phyloP scores from a whole-genome alignment of 345 rosid species.

The Rubroshorea leprosula region DNA sequence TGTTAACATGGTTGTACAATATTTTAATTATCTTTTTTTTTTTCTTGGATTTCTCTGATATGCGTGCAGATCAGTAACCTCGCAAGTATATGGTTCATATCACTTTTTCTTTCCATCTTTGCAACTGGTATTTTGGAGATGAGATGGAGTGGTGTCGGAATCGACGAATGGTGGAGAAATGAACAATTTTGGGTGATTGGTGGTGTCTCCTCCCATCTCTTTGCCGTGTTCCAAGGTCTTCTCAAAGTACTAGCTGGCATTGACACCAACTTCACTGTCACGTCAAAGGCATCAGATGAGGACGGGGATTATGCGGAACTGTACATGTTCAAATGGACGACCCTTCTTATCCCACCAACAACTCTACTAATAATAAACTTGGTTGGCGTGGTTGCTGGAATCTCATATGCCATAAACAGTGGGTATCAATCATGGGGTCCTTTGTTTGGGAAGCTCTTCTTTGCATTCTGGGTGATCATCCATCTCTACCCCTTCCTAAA shows the following conservation, averaged over 20 bases:
- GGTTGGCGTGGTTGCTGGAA: slow-evolving; percentile 87
- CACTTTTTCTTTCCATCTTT: slow-evolving; percentile 89
- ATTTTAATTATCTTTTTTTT: no score
- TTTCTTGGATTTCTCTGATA: slow-evolving; percentile 5
- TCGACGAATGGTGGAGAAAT: slow-evolving; percentile 98
- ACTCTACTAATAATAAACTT: slow-evolving; percentile 80
- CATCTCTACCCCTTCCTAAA: slow-evolving; percentile 93
- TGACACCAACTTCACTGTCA: no score
- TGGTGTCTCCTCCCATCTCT: no score
- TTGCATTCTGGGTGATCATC: slow-evolving; percentile 92
- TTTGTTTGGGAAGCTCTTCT: slow-evolving; percentile 85
- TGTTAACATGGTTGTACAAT: no score
- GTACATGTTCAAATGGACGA: slow-evolving; percentile 93
- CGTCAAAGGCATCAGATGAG: slow-evolving; percentile 94
- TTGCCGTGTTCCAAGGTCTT: no score
- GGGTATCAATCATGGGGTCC: slow-evolving; percentile 97
- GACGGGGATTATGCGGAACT: slow-evolving; percentile 82
- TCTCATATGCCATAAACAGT: slow-evolving; percentile 83
- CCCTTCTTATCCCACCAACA: slow-evolving; percentile 86
- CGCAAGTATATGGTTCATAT: slow-evolving; percentile 85
- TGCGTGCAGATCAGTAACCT: slow-evolving; percentile 86
- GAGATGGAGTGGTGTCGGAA: slow-evolving; percentile 98
- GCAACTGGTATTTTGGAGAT: slow-evolving; percentile 91
- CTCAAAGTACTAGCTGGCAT: no score
- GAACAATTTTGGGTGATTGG: no score